Evolutionary conservation across 345 rosid genomes (phyloP), one percentile per base, ranked within the genome.

Genomic region (Mangifera indica): DNA sequence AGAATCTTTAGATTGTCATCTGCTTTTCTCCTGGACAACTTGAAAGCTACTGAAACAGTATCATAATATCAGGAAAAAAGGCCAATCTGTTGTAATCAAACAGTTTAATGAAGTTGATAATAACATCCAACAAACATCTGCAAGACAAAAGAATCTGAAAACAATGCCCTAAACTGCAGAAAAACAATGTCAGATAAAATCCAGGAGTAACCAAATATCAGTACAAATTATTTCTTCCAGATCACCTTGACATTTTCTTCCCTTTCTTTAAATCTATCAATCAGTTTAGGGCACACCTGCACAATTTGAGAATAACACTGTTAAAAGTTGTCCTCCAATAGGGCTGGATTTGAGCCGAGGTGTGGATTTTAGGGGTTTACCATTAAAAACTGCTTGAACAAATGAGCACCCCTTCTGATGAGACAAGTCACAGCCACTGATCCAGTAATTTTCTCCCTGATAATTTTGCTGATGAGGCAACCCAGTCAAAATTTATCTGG

Each of bases 201-300:
- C 51, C 65, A 45, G 10, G 37, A 2, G 25, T 49, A 54, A 15
- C 9, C 56, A 60, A 56, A 62, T 48, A 15, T 11, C 34, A 20
- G n/a, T 14, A 45, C 1, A 34, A 45, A 42, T 29, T 24, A 69
- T 56, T 34, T 25, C 65, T 60, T 63, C 54, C 74, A 60, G 66
- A 73, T 76, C 81, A 93, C 99, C 93, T 96, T 96, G 69, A 96
- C 99, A 75, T 96, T 96, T 79, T 96, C 99, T 83, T 96, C 99
- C 80, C 99, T 89, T 77, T 96, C 99, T 84, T 87, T n/a, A n/a
- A n/a, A n/a, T n/a, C n/a, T n/a, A n/a, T n/a, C n/a, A n/a, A n/a
- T n/a, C n/a, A n/a, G n/a, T n/a, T n/a, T n/a, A n/a, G n/a, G n/a
- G n/a, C n/a, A n/a, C n/a, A n/a, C n/a, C n/a, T n/a, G n/a, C n/a